Base-by-base conservation (phyloP, 176 grass and related monocot genomes). In the Ensete ventricosum region DNA sequence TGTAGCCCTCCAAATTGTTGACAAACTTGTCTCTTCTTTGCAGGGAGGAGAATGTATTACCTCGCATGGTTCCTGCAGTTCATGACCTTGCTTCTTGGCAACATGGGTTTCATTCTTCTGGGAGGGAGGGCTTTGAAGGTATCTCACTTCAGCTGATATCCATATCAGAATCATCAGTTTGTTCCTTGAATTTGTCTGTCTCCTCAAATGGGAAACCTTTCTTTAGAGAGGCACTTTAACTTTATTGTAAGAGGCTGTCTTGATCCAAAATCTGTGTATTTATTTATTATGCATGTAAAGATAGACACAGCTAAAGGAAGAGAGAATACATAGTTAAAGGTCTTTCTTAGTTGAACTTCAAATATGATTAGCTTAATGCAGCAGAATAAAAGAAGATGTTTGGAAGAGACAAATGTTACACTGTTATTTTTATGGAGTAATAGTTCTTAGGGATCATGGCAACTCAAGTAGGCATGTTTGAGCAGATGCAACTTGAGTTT, bases 101-200 rank as follows among this genome's bases (percentile, higher is more conserved):
- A 84, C 69, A 89, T 96, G 84, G 92, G 92, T 60, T 96, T 96
- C 78, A 89, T 96, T 71, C 62, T 96, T 54, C 78, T 96, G 8
- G 88, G 92, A 3, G 92, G 86, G 24, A 96, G 86, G 67, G 88
- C 92, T 52, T 82, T 91, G 14, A 91, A 96, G 92, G 88, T 90
- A 88, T 53, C 13, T 59, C 10, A 6, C 26, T 27, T 48, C 11
- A 43, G 34, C 34, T 43, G 34, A 43, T 43, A 43, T 43, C 34
- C 34, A 43, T 43, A 0, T 43, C 34, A 43, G 34, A 43, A 43
- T 43, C 34, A 43, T 43, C 4, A 43, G 34, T 4, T 6, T 43
- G 34, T 43, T 43, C 34, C 34, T 43, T 43, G 34, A 22, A 49
- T 50, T 49, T 27, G 54, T 57, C 12, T 57, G 4, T 2, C 16